Percentiles rank a stretch among this genome's conserved stretches.
These are phyloP conservation scores for Candida vaughaniae DNA, from an alignment of 805 yeast species.

Conservation along the genomic window DNA sequence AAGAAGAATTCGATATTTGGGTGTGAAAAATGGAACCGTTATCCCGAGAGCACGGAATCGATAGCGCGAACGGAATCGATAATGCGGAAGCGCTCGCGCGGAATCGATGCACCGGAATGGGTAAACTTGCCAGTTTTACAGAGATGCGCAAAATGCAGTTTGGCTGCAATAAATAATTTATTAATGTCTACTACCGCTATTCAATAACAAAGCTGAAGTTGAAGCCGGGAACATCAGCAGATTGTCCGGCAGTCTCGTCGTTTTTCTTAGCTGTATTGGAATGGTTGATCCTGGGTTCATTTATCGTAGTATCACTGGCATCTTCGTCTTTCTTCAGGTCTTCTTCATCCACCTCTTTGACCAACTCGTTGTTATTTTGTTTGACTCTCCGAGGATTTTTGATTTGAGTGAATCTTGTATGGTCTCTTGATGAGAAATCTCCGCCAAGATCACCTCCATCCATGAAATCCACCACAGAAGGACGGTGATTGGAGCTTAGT, in stretches of 20 bases:
- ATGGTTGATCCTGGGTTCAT: background rate
- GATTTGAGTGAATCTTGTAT: background rate
- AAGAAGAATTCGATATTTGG: background rate
- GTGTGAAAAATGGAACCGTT: background rate
- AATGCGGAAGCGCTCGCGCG: background rate
- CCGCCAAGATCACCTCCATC: constrained; percentile 27
- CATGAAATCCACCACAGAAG: constrained; percentile 23
- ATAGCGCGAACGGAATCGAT: too few species aligned
- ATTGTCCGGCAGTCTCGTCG: too few species aligned
- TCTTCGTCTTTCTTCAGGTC: background rate
- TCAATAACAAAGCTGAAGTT: constrained; percentile 9
- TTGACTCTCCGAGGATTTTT: constrained; percentile 1
- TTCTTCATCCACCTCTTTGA: background rate
- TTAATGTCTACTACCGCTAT: background rate
- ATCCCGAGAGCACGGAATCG: background rate
- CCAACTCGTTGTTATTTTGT: background rate
- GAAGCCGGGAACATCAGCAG: constrained; percentile 15
- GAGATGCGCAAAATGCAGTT: background rate
- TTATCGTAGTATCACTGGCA: background rate
- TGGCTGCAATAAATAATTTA: background rate
- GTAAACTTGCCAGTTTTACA: too few species aligned
- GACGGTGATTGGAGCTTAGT: constrained; percentile 16
- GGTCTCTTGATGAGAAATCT: constrained; percentile 9
- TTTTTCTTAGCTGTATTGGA: background rate
- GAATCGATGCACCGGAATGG: too few species aligned